Base-by-base conservation (phyloP, 2,329 filamentous ascomycete genomes). In the Verticillium nubilum region DNA sequence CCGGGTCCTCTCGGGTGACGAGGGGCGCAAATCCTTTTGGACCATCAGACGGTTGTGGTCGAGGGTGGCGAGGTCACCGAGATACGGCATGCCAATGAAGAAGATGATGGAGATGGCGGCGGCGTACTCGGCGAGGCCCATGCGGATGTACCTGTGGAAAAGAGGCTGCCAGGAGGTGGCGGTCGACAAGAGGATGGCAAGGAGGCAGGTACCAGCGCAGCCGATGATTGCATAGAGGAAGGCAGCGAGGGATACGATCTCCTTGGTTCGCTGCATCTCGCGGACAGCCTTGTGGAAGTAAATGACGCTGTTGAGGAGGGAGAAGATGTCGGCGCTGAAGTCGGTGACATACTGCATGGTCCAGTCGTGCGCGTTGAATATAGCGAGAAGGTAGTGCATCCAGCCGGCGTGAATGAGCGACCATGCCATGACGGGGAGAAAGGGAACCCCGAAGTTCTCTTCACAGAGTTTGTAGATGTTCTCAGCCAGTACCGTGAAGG, bases 291-390 rank as follows among this genome's bases (percentile, higher is more conserved):
- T 88, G 70, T 87, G 82, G 66, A 89, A 86, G 71, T 88, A 89
- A 64, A 88, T 88, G 60, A 88, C 80, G 64, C 83, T 86, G 70
- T 88, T 88, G 28, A 88, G 73, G 9, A 89, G 76, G 2, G 84
- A 86, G 68, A 88, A 88, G 58, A 88, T 86, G 68, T 88, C 86
- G 52, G 83, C 85, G 61, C 80, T 86, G 69, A 88, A 88, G 23
- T 81, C 84, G 2, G 86, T 89, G 55, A 89, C 86, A 69, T 88
- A 88, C 65, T 83, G 78, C 86, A 88, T 89, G 0, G 86, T 88
- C 83, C 85, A 88, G 70, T 88, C 85, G 67, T 88, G 85, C 4
- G 85, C 86, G 69, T 88, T 88, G 71, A 88, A 82, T 56, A 87
- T 80, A 58, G 86, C 85, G 13, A 89, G 76, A 3, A 88, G 70